These are phyloP conservation scores for Calendula officinalis DNA, from an alignment of 129 eudicot species.

Conservation along the genomic window DNA sequence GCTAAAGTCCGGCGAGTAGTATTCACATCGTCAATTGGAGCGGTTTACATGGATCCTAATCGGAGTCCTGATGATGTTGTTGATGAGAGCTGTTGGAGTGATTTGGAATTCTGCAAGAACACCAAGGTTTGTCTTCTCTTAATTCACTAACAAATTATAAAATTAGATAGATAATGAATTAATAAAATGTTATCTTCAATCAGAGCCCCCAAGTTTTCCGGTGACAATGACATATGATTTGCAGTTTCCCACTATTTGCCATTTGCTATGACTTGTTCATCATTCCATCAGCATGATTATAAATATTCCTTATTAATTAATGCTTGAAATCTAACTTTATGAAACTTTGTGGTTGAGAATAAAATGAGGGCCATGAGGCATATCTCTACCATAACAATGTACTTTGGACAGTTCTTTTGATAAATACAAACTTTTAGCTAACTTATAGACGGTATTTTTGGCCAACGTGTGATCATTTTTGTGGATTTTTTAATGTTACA, in stretches of 20 bases:
- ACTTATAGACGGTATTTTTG: no score
- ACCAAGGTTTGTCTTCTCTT: constrained; percentile 56
- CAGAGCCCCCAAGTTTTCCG: constrained; percentile 6
- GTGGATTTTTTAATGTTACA: no score
- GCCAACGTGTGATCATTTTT: no score
- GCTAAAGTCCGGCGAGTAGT: constrained; percentile 83
- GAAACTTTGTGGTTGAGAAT: neutral
- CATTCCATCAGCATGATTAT: neutral
- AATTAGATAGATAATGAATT: neutral
- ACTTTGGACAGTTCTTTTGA: no score
- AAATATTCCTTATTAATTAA: neutral
- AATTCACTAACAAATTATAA: neutral
- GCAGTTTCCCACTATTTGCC: constrained; percentile 19
- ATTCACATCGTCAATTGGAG: constrained; percentile 95
- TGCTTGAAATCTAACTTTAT: neutral
- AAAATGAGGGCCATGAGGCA: no score
- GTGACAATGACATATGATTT: constrained; percentile 6
- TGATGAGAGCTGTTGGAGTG: constrained; percentile 98
- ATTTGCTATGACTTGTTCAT: constrained; percentile 28
- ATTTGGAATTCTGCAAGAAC: constrained; percentile 94
- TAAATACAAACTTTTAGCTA: no score
- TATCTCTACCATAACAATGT: no score
- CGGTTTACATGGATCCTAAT: constrained; percentile 91
- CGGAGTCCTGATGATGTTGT: constrained; percentile 82
- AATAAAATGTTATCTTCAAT: neutral